Conservation (phyloP, 192 early-diverging fungal species). For the Linnemannia zychae region DNA sequence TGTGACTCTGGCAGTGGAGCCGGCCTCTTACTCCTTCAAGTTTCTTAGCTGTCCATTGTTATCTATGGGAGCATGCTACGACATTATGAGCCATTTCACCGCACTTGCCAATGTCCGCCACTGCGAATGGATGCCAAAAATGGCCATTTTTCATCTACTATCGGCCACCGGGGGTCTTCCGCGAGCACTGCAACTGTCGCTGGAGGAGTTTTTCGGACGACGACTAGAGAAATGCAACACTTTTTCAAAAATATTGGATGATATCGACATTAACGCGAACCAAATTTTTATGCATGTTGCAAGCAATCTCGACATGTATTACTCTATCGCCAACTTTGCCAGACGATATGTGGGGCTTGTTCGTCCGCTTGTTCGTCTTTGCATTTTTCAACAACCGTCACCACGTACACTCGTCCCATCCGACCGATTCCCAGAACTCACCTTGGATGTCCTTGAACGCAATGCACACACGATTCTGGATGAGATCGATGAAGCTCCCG, state of each 20-base stretch:
- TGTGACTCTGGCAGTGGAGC: conserved; percentile 14
- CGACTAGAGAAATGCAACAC: neutral
- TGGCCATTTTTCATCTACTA: conserved; percentile 7
- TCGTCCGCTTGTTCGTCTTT: conserved; percentile 10
- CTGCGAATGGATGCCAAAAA: conserved; percentile 13
- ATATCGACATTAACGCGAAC: conserved; percentile 1
- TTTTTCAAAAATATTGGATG: neutral
- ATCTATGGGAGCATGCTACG: conserved; percentile 20
- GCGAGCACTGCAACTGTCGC: conserved; percentile 11
- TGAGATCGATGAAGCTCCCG: neutral
- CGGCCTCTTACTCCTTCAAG: conserved; percentile 28
- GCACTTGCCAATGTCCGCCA: neutral
- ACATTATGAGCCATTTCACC: conserved; percentile 24
- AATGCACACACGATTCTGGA: conserved; percentile 16
- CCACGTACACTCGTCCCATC: conserved; percentile 4
- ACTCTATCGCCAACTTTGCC: neutral
- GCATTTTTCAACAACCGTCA: neutral
- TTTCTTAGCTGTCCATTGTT: conserved; percentile 25
- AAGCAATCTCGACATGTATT: neutral
- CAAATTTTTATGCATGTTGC: neutral
- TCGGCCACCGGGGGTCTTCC: conserved; percentile 18
- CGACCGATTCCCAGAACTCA: conserved; percentile 5
- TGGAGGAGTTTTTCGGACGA: conserved; percentile 13
- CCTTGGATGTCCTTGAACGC: conserved; percentile 23
- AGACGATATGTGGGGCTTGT: neutral